A percentile compares a stretch with the other conserved stretches of the same genome.
phyloP scores from a whole-genome alignment of 805 yeast species.

The Saturnispora zaruensis region DNA sequence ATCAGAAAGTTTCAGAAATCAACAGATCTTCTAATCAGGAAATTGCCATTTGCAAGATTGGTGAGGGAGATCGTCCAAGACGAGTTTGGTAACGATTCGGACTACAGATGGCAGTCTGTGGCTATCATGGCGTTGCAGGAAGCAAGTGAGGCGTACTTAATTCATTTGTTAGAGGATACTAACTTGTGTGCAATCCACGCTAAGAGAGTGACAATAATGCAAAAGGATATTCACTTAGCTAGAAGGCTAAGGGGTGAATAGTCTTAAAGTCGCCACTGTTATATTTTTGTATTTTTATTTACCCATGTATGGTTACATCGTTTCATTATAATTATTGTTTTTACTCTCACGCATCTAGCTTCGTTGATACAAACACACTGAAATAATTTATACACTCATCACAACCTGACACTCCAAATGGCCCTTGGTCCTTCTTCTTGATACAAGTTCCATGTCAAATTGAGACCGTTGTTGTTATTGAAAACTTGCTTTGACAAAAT shows the following conservation, averaged over 20 bases:
- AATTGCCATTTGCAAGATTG: slow-evolving; percentile 69
- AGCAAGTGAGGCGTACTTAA: slow-evolving; percentile 70
- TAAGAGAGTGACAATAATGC: slow-evolving; percentile 78
- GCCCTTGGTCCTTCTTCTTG: slow-evolving; percentile 74
- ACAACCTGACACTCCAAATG: slow-evolving; percentile 47
- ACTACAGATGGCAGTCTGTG: slow-evolving; percentile 69
- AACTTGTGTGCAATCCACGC: slow-evolving; percentile 73
- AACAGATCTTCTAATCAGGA: slow-evolving; percentile 58
- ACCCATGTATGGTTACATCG: not conserved
- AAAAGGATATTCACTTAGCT: slow-evolving; percentile 72
- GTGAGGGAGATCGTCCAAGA: slow-evolving; percentile 67
- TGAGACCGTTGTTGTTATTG: slow-evolving; percentile 57
- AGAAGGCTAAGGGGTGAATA: slow-evolving; percentile 58
- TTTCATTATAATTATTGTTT: not conserved
- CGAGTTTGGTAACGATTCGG: slow-evolving; percentile 44
- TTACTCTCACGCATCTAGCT: not conserved
- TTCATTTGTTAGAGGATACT: slow-evolving; percentile 68
- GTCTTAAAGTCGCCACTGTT: not conserved
- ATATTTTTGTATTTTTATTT: not conserved
- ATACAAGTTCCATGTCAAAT: slow-evolving; percentile 61
- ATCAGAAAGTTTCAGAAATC: slow-evolving; percentile 59
- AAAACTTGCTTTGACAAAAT: slow-evolving; percentile 82
- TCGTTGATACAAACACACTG: not conserved
- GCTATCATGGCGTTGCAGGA: slow-evolving; percentile 74
- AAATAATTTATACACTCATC: slow-evolving; percentile 2